Percentiles rank a stretch among this genome's conserved stretches.
Conservation (phyloP, 352 stramenopile genomes). For the Phytophthora sp. region DNA sequence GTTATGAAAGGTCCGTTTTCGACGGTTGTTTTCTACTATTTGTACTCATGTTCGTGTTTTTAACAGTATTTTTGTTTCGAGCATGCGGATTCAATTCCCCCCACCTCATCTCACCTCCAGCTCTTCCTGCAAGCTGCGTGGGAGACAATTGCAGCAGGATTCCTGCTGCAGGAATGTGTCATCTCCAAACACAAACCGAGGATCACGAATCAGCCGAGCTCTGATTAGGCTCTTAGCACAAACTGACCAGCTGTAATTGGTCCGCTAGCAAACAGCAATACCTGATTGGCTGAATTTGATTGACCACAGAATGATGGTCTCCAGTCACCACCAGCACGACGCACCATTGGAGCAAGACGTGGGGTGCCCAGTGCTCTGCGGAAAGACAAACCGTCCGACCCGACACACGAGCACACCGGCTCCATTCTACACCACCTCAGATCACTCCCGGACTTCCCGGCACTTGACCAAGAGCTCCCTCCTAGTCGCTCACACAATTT, state of each 20-base stretch:
- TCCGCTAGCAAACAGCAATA: neutral
- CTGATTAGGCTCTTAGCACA: conserved; percentile 27
- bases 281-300: conserved; percentile 11
- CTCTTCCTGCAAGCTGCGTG: conserved; percentile 16
- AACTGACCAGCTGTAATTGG: conserved; percentile 9
- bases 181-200: neutral
- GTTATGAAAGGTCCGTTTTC: neutral
- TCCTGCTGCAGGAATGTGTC: neutral
- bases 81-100: neutral
- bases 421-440: too few species aligned
- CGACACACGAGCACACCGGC: too few species aligned
- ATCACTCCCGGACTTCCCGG: too few species aligned
- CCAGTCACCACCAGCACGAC: neutral
- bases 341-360: conserved; percentile 12
- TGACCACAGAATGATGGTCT: conserved; percentile 12
- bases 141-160: conserved; percentile 8
- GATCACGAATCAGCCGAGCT: conserved; percentile 19
- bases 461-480: too few species aligned
- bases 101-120: conserved; percentile 2
- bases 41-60: too few species aligned
- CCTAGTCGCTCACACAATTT: conserved; percentile 5
- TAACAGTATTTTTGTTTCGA: too few species aligned
- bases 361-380: neutral
- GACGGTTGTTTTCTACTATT: neutral
- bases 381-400: neutral